Conservation (phyloP, 2,329 filamentous ascomycete species). For the Trichoderma koningii region DNA sequence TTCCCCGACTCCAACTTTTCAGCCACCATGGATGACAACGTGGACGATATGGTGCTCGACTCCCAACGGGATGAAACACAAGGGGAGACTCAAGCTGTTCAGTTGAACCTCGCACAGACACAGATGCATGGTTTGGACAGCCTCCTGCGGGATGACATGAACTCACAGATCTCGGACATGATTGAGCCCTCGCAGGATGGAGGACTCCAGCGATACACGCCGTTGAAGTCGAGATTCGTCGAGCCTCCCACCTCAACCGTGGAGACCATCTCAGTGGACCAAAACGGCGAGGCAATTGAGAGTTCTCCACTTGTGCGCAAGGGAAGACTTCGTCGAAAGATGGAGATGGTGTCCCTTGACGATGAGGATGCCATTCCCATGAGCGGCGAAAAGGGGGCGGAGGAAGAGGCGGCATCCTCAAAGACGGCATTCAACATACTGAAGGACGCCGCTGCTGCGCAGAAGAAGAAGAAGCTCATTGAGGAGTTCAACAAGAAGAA, state of each 20-base stretch:
- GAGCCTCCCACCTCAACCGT: slow-evolving; percentile 67
- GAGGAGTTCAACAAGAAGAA: slow-evolving; percentile 78
- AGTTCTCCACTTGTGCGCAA: slow-evolving; percentile 64
- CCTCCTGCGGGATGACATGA: slow-evolving; percentile 49
- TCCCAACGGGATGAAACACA: slow-evolving; percentile 45
- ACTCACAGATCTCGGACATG: slow-evolving; percentile 67
- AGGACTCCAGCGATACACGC: slow-evolving; percentile 73
- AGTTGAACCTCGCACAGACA: slow-evolving; percentile 61
- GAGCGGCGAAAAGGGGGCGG: slow-evolving; percentile 31
- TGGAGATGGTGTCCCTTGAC: slow-evolving; percentile 34
- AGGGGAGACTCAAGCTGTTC: slow-evolving; percentile 48
- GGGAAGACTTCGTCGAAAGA: slow-evolving; percentile 54
- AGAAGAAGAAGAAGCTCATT: slow-evolving; percentile 54
- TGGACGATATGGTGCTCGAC: slow-evolving; percentile 55
- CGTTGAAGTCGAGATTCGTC: slow-evolving; percentile 67
- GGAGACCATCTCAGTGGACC: slow-evolving; percentile 62
- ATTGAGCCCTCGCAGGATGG: slow-evolving; percentile 79
- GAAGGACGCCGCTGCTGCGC: slow-evolving; percentile 62
- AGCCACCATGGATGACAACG: slow-evolving; percentile 56
- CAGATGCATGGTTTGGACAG: slow-evolving; percentile 62
- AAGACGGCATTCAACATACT: slow-evolving; percentile 66
- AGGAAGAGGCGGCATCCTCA: slow-evolving; percentile 26
- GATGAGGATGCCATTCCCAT: slow-evolving; percentile 32
- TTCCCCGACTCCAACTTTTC: slow-evolving; percentile 64
- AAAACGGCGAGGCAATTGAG: slow-evolving; percentile 45